Conservation (phyloP, 495 filamentous ascomycete genomes). For the Neurospora sp. region DNA sequence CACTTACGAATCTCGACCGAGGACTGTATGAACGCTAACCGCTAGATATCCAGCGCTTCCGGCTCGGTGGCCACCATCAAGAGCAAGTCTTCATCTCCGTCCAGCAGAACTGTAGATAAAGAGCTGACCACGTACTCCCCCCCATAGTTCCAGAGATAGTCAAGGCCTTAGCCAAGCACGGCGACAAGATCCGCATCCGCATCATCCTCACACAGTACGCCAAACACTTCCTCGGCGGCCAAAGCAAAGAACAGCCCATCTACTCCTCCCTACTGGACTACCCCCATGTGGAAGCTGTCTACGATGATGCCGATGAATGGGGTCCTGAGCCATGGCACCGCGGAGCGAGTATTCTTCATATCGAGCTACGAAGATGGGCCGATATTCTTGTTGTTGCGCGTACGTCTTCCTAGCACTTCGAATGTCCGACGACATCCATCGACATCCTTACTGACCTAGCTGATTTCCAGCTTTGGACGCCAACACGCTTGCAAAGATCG, state of each 20-base stretch:
- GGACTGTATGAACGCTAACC: neutral
- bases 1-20: neutral
- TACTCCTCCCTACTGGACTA: constrained; percentile 37
- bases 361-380: constrained; percentile 58
- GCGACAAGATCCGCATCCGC: constrained; percentile 59
- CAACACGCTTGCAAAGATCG: constrained; percentile 65
- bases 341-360: constrained; percentile 65
- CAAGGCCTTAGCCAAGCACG: constrained; percentile 42
- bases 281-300: constrained; percentile 60
- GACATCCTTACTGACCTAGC: neutral
- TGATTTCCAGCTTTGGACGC: constrained; percentile 14
- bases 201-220: constrained; percentile 68
- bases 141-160: constrained; percentile 56
- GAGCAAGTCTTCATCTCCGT: constrained; percentile 6
- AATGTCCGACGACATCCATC: neutral
- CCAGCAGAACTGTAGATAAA: neutral
- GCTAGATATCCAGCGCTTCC: constrained; percentile 13
- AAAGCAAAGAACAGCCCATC: constrained; percentile 58
- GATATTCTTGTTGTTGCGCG: constrained; percentile 75
- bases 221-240: constrained; percentile 56
- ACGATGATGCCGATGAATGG: constrained; percentile 78
- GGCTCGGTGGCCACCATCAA: constrained; percentile 80
- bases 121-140: neutral
- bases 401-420: constrained; percentile 26
- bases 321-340: constrained; percentile 54